Evolutionary conservation across 208 protist species (phyloP).

Genomic region (Naegleria gruberi): DNA sequence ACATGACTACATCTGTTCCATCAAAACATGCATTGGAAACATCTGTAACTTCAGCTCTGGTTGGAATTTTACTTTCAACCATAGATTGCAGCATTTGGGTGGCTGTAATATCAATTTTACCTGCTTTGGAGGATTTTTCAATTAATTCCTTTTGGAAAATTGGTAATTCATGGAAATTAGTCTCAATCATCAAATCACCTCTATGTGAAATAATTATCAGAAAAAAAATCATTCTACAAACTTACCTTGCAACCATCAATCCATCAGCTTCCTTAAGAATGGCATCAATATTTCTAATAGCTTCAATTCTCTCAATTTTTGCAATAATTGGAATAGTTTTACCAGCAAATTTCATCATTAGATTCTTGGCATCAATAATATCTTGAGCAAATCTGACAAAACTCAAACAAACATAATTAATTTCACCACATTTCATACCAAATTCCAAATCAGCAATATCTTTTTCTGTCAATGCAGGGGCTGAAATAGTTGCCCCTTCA

Average conservation of each 20-base stretch:
- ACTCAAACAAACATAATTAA: conserved; percentile 96
- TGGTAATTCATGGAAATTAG: conserved; percentile 92
- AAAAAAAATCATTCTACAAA: too few relatives aligned
- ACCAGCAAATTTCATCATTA: background rate
- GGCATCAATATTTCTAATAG: conserved; percentile 91
- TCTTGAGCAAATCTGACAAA: conserved; percentile 91
- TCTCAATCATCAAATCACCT: conserved; percentile 96
- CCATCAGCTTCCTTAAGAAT: conserved; percentile 92
- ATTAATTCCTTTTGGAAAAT: conserved; percentile 97
- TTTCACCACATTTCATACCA: conserved; percentile 77
- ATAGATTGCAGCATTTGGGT: conserved; percentile 98
- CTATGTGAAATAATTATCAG: too few relatives aligned
- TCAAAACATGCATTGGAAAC: conserved; percentile 96
- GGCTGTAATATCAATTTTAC: conserved; percentile 96
- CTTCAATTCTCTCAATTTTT: conserved; percentile 99
- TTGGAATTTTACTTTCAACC: conserved; percentile 89
- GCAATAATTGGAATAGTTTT: conserved; percentile 81
- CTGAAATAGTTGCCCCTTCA: background rate
- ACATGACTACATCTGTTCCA: conserved; percentile 97
- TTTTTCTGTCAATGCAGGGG: conserved; percentile 74
- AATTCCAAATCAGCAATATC: conserved; percentile 83
- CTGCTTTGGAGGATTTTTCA: conserved; percentile 87
- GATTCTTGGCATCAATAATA: conserved; percentile 78
- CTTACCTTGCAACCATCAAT: conserved; percentile 93
- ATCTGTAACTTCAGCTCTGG: conserved; percentile 92